A percentile compares a stretch with the other conserved stretches of the same genome.
phyloP scores from a whole-genome alignment of 306 rosid species.

The Rubus idaeus region DNA sequence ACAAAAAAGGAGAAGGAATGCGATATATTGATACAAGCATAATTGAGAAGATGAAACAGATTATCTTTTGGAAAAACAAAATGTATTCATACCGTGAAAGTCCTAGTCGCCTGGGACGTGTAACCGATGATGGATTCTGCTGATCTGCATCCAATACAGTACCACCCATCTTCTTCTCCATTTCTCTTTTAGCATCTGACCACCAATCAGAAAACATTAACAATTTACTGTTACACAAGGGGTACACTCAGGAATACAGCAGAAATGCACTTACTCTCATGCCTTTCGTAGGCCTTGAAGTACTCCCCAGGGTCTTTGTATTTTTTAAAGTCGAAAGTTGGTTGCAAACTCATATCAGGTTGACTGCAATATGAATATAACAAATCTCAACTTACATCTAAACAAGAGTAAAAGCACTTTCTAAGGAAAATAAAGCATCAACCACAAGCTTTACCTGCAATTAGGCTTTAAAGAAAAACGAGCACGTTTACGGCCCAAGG shows the following conservation, averaged over 20 bases:
- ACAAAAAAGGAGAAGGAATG: conserved; percentile 20
- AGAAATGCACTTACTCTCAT: conserved; percentile 53
- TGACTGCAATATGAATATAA: conserved; percentile 40
- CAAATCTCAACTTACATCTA: conserved; percentile 4
- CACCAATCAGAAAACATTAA: conserved; percentile 30
- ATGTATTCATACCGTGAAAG: conserved; percentile 45
- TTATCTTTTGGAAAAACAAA: background rate
- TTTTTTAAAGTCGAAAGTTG: conserved; percentile 46
- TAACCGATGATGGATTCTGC: conserved; percentile 35
- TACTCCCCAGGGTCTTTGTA: conserved; percentile 64
- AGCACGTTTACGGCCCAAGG: conserved; percentile 63
- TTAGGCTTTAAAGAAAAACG: conserved; percentile 62
- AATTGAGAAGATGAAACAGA: conserved; percentile 12
- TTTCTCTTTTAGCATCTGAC: conserved; percentile 75
- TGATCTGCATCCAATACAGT: conserved; percentile 38
- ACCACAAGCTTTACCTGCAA: conserved; percentile 37
- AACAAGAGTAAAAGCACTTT: background rate
- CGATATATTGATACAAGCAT: conserved; percentile 4
- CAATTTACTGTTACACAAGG: background rate
- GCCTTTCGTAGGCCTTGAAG: conserved; percentile 58
- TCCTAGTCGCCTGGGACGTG: conserved; percentile 66
- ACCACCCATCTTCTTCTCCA: conserved; percentile 58
- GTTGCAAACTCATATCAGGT: conserved; percentile 49
- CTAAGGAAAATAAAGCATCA: background rate
- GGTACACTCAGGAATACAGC: conserved; percentile 9